Conservation (phyloP, 2,329 filamentous ascomycete species). For the Scytalidium sp. region DNA sequence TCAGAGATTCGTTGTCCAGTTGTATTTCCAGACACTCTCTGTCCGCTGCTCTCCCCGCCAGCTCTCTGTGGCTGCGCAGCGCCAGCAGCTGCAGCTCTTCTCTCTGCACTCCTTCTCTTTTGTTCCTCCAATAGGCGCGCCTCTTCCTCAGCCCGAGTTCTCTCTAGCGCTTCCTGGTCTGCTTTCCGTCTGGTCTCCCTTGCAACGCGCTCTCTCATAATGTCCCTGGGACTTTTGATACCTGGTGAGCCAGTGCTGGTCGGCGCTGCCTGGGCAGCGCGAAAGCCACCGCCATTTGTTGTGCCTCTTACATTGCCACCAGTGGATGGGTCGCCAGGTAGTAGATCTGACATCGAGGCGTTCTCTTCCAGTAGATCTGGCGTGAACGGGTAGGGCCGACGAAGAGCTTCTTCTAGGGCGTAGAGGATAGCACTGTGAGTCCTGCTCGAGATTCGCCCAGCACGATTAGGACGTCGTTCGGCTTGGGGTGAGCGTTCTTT, state of each 20-base stretch:
- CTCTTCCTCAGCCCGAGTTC: slow-evolving; percentile 51
- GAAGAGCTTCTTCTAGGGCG: slow-evolving; percentile 85
- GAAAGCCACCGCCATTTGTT: slow-evolving; percentile 47
- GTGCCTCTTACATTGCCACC: slow-evolving; percentile 56
- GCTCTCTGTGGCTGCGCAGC: slow-evolving; percentile 31
- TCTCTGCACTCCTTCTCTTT: slow-evolving; percentile 51
- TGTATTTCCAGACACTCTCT: slow-evolving; percentile 16
- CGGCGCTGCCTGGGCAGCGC: slow-evolving; percentile 42
- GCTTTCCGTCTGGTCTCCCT: slow-evolving; percentile 67
- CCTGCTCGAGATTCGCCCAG: slow-evolving; percentile 70
- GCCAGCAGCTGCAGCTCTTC: slow-evolving; percentile 55
- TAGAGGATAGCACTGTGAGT: slow-evolving; percentile 90
- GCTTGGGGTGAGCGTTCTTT: slow-evolving; percentile 16
- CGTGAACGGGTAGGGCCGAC: slow-evolving; percentile 79
- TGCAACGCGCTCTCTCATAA: slow-evolving; percentile 83
- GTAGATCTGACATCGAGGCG: slow-evolving; percentile 87
- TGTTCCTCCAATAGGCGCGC: slow-evolving; percentile 53
- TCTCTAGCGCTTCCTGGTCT: slow-evolving; percentile 45
- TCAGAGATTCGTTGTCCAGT: slow-evolving; percentile 25
- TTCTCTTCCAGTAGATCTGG: slow-evolving; percentile 82
- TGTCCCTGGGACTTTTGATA: slow-evolving; percentile 81
- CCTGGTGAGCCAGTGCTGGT: slow-evolving; percentile 48
- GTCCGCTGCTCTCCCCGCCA: slow-evolving; percentile 14
- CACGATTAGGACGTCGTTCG: slow-evolving; percentile 40
- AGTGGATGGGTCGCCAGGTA: slow-evolving; percentile 52